Evolutionary conservation across 2,329 filamentous ascomycete species (phyloP).

Genomic region (Ophiocordyceps polyrhachis-furcata): DNA sequence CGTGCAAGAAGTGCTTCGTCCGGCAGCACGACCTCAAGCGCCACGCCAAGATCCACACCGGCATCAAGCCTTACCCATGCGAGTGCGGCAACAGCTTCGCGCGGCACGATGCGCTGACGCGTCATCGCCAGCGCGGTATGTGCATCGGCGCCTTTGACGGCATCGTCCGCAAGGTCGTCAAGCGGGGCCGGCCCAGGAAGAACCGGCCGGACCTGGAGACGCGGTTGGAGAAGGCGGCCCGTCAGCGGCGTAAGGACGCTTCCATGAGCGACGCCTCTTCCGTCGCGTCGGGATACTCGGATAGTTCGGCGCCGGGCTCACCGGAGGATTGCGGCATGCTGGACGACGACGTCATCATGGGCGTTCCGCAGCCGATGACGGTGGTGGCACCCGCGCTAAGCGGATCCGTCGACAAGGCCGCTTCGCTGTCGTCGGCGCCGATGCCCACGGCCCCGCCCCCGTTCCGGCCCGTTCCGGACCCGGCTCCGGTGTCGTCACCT

Average conservation of each 20-base stretch:
- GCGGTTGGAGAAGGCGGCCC: conserved; percentile 35
- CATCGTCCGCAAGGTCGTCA: conserved; percentile 38
- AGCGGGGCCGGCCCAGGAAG: conserved; percentile 46
- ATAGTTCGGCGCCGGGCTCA: conserved; percentile 35
- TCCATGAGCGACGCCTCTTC: conserved; percentile 31
- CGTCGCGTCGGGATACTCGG: conserved; percentile 32
- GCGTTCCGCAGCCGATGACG: neutral
- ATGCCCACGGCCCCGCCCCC: conserved; percentile 15
- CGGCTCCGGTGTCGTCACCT: conserved; percentile 21
- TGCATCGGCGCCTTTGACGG: conserved; percentile 90
- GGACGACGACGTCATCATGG: conserved; percentile 23
- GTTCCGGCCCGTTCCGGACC: conserved; percentile 16
- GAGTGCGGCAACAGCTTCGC: conserved; percentile 90
- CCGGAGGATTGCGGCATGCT: conserved; percentile 29
- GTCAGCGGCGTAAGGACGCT: conserved; percentile 36
- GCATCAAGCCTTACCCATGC: conserved; percentile 88
- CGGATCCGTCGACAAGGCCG: conserved; percentile 15
- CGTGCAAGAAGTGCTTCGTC: conserved; percentile 90
- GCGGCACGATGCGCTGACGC: conserved; percentile 82
- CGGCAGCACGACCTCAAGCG: conserved; percentile 93
- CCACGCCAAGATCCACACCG: conserved; percentile 93
- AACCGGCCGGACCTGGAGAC: conserved; percentile 36
- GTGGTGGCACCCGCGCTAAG: neutral
- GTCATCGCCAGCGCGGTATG: conserved; percentile 89
- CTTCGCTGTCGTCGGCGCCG: conserved; percentile 26